Evolutionary conservation across 1,284 basidiomycete species (phyloP).

Genomic region (Rugosomyces carneus): DNA sequence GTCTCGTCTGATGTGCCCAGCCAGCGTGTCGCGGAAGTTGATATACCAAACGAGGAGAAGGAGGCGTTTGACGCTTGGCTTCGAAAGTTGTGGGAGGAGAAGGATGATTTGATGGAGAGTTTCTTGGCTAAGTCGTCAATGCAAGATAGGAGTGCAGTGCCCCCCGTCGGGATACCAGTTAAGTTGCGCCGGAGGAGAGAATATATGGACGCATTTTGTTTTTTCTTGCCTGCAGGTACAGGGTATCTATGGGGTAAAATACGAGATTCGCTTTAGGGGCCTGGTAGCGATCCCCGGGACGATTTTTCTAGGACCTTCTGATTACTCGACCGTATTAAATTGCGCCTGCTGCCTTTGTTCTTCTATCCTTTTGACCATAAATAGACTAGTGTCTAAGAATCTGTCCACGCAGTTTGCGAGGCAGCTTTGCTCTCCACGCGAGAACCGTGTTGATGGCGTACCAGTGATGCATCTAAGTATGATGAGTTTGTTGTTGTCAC

Average conservation of each 20-base stretch:
- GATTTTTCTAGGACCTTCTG: slow-evolving; percentile 13
- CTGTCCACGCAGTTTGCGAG: slow-evolving; percentile 90
- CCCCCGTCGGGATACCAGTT: slow-evolving; percentile 51
- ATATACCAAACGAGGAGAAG: slow-evolving; percentile 66
- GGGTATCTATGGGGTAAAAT: slow-evolving; percentile 48
- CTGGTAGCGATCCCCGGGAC: too few relatives aligned
- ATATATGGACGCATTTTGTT: slow-evolving; percentile 61
- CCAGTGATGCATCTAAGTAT: slow-evolving; percentile 76
- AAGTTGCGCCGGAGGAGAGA: slow-evolving; percentile 46
- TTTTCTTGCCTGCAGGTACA: slow-evolving; percentile 55
- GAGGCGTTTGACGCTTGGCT: slow-evolving; percentile 82
- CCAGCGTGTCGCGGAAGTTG: slow-evolving; percentile 39
- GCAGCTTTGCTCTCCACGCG: slow-evolving; percentile 79
- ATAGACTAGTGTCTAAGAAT: slow-evolving; percentile 90
- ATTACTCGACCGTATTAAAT: slow-evolving; percentile 17
- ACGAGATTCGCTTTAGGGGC: slow-evolving; percentile 14
- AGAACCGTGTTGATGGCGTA: slow-evolving; percentile 80
- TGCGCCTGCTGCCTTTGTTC: slow-evolving; percentile 34
- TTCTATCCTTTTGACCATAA: slow-evolving; percentile 81
- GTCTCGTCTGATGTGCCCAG: slow-evolving; percentile 24
- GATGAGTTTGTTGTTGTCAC: slow-evolving; percentile 2
- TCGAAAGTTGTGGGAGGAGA: slow-evolving; percentile 73
- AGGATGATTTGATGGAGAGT: slow-evolving; percentile 69
- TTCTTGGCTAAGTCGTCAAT: slow-evolving; percentile 52
- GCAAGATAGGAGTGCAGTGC: slow-evolving; percentile 13